Conservation (phyloP, 345 rosid genomes). For the Aethionema arabicum region DNA sequence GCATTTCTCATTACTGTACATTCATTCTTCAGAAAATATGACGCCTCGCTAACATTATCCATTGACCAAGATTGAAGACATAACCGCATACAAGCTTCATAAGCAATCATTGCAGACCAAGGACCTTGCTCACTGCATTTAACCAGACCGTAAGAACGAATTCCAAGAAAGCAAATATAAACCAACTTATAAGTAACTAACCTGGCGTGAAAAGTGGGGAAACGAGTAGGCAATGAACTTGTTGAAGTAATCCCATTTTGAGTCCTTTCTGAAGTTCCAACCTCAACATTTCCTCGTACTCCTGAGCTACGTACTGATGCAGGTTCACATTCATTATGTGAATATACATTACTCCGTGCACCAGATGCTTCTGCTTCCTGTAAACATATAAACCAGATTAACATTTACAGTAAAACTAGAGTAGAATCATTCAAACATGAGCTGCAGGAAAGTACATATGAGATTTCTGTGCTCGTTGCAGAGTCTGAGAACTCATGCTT, state of each 20-base stretch:
- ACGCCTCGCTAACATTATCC: slow-evolving; percentile 64
- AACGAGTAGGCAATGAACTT: slow-evolving; percentile 48
- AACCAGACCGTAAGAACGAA: neutral
- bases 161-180: neutral
- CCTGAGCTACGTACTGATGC: slow-evolving; percentile 43
- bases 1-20: slow-evolving; percentile 71
- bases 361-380: slow-evolving; percentile 52
- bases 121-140: slow-evolving; percentile 84
- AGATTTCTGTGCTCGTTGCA: slow-evolving; percentile 60
- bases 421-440: neutral
- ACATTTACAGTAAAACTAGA: slow-evolving; percentile 1
- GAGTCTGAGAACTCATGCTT: slow-evolving; percentile 59
- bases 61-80: slow-evolving; percentile 87
- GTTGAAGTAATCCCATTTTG: slow-evolving; percentile 42
- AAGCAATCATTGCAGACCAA: slow-evolving; percentile 88
- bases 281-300: slow-evolving; percentile 37
- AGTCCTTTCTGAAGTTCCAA: slow-evolving; percentile 46
- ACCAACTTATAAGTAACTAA: slow-evolving; percentile 31
- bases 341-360: slow-evolving; percentile 37
- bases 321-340: slow-evolving; percentile 52
- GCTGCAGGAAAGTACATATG: slow-evolving; percentile 29
- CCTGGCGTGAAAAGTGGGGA: slow-evolving; percentile 96
- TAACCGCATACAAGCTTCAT: slow-evolving; percentile 84
- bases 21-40: slow-evolving; percentile 76
- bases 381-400: slow-evolving; percentile 10